Base-by-base conservation (phyloP, 768 basidiomycete genomes). In the Boletus huronensis region DNA sequence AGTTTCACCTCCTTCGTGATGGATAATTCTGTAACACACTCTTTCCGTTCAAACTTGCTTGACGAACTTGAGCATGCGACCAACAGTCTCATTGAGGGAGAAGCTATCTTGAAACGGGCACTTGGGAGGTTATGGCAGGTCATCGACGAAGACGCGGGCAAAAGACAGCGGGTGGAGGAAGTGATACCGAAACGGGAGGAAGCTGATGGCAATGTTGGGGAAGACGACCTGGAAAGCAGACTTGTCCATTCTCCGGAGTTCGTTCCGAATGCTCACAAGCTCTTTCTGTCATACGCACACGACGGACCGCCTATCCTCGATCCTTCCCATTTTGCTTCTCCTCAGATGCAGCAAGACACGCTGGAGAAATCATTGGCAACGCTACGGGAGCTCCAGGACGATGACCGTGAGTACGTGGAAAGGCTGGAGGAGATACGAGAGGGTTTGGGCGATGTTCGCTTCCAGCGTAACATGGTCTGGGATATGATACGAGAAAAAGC, bases 371-470 rank as follows among this genome's bases (percentile, higher is more conserved):
- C 86, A 14, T 61, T 93, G 35, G 81, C 85, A 16, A 78, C 82
- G 2, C 71, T 93, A 49, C 82, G 87, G 48, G 92, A 94, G 60
- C 74, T 94, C 21, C 87, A 90, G 60, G 92, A 93, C 63, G 92
- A 94, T 61, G 88, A 87, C 6, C 77, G 90, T 42, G 92, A 93
- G 69, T 94, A 93, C 64, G 83, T 88, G 6, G 91, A 93, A 64
- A 81, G 91, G 26, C 70, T 94, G 50, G 82, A 88, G 63, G 92
- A 94, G 67, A 89, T 94, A 50, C 73, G 92, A 50, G 90, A 93
- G 60, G 83, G 83, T 3, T 68, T 93, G 52, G 92, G 92, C 6
- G 85, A 88, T 59, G 80, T 88, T 29, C 75, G 84, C 51, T 79
- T 80, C 2, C 88, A 91, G 65, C 76, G 90, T 51, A 79, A 86